These are phyloP conservation scores for Pythium rishiriense DNA, from an alignment of 352 stramenopile species.

Conservation along the genomic window DNA sequence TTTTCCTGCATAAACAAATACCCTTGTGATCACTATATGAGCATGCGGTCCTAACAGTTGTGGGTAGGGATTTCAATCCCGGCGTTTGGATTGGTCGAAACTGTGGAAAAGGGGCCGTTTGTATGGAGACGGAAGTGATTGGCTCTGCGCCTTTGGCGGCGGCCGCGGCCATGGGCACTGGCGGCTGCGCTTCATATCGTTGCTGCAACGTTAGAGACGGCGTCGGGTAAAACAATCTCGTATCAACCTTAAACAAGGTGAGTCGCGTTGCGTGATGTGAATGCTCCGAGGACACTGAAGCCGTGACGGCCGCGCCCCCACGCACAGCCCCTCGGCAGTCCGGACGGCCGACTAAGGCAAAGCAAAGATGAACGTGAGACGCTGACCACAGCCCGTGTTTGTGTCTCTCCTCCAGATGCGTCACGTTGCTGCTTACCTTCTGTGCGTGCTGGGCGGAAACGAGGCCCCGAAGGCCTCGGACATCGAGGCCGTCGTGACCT, in stretches of 20 bases:
- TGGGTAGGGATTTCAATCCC: constrained; percentile 6
- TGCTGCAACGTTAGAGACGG: constrained; percentile 59
- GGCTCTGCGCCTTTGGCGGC: constrained; percentile 63
- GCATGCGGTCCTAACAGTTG: neutral
- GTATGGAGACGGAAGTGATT: constrained; percentile 75
- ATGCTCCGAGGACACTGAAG: neutral
- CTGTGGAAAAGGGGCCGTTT: constrained; percentile 38
- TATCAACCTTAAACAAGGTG: constrained; percentile 91
- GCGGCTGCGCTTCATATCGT: constrained; percentile 29
- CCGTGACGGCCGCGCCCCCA: no score
- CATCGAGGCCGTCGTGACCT: constrained; percentile 83
- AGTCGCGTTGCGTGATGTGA: constrained; percentile 27
- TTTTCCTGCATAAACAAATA: constrained; percentile 21
- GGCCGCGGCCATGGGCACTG: constrained; percentile 21
- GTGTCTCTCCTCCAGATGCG: constrained; percentile 85
- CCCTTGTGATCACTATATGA: constrained; percentile 1
- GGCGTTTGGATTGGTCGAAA: constrained; percentile 25
- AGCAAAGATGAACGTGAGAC: neutral
- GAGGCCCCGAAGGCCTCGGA: constrained; percentile 68
- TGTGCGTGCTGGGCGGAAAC: constrained; percentile 87
- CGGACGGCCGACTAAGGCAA: no score
- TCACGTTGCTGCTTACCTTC: constrained; percentile 92
- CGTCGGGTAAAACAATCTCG: constrained; percentile 76
- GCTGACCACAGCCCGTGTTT: neutral
- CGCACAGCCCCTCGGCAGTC: neutral